A percentile compares a stretch with the other conserved stretches of the same genome.
These are phyloP conservation scores for Pythium insidiosum DNA, from an alignment of 352 stramenopile genomes.

Conservation along the genomic window DNA sequence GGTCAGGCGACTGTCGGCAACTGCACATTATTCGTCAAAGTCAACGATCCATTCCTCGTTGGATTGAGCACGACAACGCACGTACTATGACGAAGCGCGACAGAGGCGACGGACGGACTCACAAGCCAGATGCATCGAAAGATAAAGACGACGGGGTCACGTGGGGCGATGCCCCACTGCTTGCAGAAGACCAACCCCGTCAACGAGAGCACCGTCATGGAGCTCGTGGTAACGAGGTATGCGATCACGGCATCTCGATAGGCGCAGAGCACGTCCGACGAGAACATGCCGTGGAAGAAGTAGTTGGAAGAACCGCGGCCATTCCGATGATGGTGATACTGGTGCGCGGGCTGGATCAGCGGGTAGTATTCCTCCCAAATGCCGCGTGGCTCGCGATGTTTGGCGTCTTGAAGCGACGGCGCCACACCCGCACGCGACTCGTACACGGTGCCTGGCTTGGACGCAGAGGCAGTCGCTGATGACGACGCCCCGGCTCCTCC, in stretches of 20 bases:
- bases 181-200: slow-evolving; percentile 82
- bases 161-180: slow-evolving; percentile 52
- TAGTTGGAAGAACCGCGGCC: slow-evolving; percentile 69
- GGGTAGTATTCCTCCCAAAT: slow-evolving; percentile 89
- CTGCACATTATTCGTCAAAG: slow-evolving; percentile 19
- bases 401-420: slow-evolving; percentile 6
- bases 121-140: slow-evolving; percentile 64
- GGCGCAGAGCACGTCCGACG: slow-evolving; percentile 76
- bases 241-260: slow-evolving; percentile 78
- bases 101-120: slow-evolving; percentile 54
- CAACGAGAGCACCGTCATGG: slow-evolving; percentile 71
- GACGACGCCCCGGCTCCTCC: too few species aligned
- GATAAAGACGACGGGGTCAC: slow-evolving; percentile 43
- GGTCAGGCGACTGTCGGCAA: slow-evolving; percentile 57
- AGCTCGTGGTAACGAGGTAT: slow-evolving; percentile 70
- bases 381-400: slow-evolving; percentile 11
- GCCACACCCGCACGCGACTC: slow-evolving; percentile 15
- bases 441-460: slow-evolving; percentile 21
- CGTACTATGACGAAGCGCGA: slow-evolving; percentile 71
- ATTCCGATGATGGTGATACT: slow-evolving; percentile 73
- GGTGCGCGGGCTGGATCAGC: slow-evolving; percentile 73
- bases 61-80: too few species aligned
- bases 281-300: slow-evolving; percentile 86
- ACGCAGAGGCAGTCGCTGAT: too few species aligned
- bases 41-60: too few species aligned